Evolutionary conservation across 805 yeast species (phyloP).

Genomic region (Candida tibetensis): DNA sequence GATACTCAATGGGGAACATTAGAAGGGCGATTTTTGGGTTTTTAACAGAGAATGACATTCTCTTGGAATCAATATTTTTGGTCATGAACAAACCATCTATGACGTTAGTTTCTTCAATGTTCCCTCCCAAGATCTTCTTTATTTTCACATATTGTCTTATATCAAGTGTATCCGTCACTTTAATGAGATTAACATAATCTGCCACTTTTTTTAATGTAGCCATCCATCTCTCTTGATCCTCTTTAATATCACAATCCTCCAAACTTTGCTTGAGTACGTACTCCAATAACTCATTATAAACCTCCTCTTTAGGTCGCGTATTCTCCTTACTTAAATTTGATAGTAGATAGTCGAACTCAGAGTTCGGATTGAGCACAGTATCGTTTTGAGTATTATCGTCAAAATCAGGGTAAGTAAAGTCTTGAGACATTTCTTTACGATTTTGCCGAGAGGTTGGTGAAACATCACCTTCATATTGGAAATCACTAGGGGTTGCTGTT

Average conservation of each 20-base stretch:
- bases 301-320: constrained; percentile 9
- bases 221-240: constrained; percentile 56
- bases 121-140: constrained; percentile 79
- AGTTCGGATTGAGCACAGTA: neutral
- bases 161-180: constrained; percentile 74
- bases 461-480: neutral
- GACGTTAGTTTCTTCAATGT: constrained; percentile 49
- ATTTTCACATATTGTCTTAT: constrained; percentile 86
- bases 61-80: constrained; percentile 72
- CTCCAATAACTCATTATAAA: constrained; percentile 45
- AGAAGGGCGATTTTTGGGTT: constrained; percentile 78
- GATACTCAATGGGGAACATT: constrained; percentile 86
- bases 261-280: constrained; percentile 57
- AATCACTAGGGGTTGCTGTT: neutral
- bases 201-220: constrained; percentile 49
- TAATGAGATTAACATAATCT: constrained; percentile 54
- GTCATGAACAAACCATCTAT: constrained; percentile 84
- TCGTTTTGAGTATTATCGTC: neutral
- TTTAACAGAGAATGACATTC: constrained; percentile 63
- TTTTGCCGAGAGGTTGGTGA: neutral
- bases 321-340: constrained; percentile 7
- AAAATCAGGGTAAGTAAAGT: neutral
- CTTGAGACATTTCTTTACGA: neutral
- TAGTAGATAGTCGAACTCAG: constrained; percentile 6
- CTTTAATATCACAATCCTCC: constrained; percentile 54